Base-by-base conservation (phyloP, 129 eudicot genomes). In the Silybum marianum region DNA sequence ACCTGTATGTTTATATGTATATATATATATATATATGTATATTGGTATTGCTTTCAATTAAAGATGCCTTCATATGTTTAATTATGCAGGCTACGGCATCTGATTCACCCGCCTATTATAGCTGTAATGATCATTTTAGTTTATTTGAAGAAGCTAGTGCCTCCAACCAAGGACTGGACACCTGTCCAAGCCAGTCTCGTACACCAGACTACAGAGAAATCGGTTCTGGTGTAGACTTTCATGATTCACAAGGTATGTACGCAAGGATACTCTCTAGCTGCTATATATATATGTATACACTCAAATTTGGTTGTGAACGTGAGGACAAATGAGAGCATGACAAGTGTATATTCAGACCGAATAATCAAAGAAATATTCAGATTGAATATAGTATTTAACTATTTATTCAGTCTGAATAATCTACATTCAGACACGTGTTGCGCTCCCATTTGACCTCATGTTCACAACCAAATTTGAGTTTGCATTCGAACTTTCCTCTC, bases 121-220 rank as follows among this genome's bases (percentile, higher is more conserved):
- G 82, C 67, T 92, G 95, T 71, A 74, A 88, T 69, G 97, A 92
- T 72, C 86, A 90, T 76, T 90, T 90, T 75, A 86, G 82, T 73
- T 75, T 77, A 22, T 69, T 62, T 77, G 88, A 80, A 60, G 79
- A 68, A 24, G 85, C 34, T 19, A 68, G 39, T 71, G 73, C 21
- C 62, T 54, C 62, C 66, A 75, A 84, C 39, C 88, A 81, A 66
- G 88, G 23, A 21, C 44, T 34, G 26, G 72, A 46, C 48, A 70
- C n/a, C 73, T 76, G 71, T 73, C 80, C 46, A 62, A 81, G 76
- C 62, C 86, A 54, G 23, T 75, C 83, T 73, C 82, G 46, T 68
- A 67, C 13, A 28, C 7, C 36, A 18, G 16, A 51, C 19, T 48
- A 23, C 42, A 48, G 24, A 10, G 80, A 73, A 75, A 71, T 71